Conservation (phyloP, 2,329 filamentous ascomycete genomes). For the Hymenotorrendiella dingleyae region DNA sequence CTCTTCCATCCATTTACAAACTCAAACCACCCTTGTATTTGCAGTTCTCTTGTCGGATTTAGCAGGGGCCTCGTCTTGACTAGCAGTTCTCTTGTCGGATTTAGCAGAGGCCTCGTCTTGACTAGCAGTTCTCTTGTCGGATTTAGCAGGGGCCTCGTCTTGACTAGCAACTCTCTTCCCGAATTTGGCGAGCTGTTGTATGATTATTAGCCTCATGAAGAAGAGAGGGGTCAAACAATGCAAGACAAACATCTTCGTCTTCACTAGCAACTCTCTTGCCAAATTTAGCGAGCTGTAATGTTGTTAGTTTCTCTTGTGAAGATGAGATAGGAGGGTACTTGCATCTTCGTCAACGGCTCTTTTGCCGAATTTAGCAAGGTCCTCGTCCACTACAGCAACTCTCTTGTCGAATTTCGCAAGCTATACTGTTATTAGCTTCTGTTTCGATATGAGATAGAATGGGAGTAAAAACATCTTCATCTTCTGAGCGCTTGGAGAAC, state of each 20-base stretch:
- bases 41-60: neutral
- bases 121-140: neutral
- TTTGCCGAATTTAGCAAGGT: conserved; percentile 2
- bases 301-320: too few relatives aligned
- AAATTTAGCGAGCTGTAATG: conserved; percentile 3
- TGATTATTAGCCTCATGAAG: neutral
- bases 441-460: too few relatives aligned
- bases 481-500: neutral
- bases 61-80: conserved; percentile 1
- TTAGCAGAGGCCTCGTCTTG: conserved; percentile 4
- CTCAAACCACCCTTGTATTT: neutral
- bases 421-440: too few relatives aligned
- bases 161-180: conserved; percentile 1
- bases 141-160: conserved; percentile 1
- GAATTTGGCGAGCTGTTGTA: conserved; percentile 3
- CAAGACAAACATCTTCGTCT: conserved; percentile 4
- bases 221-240: too few relatives aligned
- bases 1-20: too few relatives aligned
- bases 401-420: too few relatives aligned
- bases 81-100: neutral
- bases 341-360: neutral
- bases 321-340: too few relatives aligned
- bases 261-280: neutral
- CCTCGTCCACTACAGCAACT: conserved; percentile 2
- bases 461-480: too few relatives aligned